Evolutionary conservation across 176 grass and related monocot species (phyloP).

Genomic region (Saccharum officinarum): DNA sequence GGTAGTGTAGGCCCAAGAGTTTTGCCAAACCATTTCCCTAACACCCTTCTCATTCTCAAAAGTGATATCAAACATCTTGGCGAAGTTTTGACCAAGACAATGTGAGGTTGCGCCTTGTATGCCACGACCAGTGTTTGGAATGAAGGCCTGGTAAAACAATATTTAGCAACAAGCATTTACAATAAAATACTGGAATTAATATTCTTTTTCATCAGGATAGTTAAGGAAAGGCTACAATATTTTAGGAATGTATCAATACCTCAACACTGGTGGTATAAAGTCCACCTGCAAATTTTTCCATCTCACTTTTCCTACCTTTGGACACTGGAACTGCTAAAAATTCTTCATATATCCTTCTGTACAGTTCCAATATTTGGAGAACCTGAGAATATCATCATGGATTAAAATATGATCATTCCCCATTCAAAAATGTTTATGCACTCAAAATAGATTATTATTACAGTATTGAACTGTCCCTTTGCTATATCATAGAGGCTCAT

Average conservation of each 20-base stretch:
- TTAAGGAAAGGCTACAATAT: slow-evolving; percentile 1
- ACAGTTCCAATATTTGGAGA: slow-evolving; percentile 94
- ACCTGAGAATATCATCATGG: slow-evolving; percentile 51
- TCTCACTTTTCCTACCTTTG: slow-evolving; percentile 91
- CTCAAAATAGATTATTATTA: background rate
- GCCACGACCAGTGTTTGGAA: slow-evolving; percentile 85
- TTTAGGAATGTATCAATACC: slow-evolving; percentile 49
- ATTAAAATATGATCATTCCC: slow-evolving; percentile 15
- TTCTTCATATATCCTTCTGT: slow-evolving; percentile 90
- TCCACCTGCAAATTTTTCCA: slow-evolving; percentile 96
- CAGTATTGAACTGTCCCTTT: background rate
- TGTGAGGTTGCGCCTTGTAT: slow-evolving; percentile 97
- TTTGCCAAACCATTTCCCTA: slow-evolving; percentile 97
- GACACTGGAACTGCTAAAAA: slow-evolving; percentile 95
- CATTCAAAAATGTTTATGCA: background rate
- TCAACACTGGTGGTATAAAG: slow-evolving; percentile 95
- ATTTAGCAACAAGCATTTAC: slow-evolving; percentile 5
- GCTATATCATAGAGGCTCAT: background rate
- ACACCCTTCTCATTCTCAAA: slow-evolving; percentile 90
- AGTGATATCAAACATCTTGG: slow-evolving; percentile 97
- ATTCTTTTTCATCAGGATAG: background rate
- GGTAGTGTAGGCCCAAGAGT: slow-evolving; percentile 98
- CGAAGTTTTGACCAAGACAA: slow-evolving; percentile 97
- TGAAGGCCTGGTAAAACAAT: slow-evolving; percentile 57
- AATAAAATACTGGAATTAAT: slow-evolving; percentile 1